These are phyloP conservation scores for Plasmodium vinckei DNA, from an alignment of 169 alveolate species.

Conservation along the genomic window DNA sequence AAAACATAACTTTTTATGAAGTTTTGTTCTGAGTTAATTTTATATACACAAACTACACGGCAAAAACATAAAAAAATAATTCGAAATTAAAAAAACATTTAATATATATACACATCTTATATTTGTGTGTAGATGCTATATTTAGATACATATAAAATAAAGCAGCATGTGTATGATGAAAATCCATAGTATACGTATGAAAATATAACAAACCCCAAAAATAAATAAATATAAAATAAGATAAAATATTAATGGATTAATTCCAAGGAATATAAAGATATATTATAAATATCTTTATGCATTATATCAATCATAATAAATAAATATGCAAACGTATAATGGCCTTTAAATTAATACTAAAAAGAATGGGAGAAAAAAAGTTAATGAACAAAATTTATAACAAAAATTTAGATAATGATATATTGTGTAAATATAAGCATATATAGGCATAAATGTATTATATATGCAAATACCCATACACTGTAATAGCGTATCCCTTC, in stretches of 20 bases:
- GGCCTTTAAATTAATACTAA: constrained; percentile 41
- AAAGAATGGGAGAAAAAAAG: constrained; percentile 19
- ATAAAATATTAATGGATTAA: background rate
- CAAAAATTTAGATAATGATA: constrained; percentile 28
- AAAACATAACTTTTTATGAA: background rate
- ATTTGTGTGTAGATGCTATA: background rate
- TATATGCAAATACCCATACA: background rate
- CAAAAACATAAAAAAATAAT: constrained; percentile 12
- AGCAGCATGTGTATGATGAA: background rate
- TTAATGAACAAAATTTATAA: constrained; percentile 63
- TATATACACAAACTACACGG: constrained; percentile 52
- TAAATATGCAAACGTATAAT: background rate
- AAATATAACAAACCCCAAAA: constrained; percentile 1
- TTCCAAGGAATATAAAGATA: background rate
- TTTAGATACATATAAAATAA: background rate
- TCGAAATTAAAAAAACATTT: constrained; percentile 9
- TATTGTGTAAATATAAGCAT: background rate
- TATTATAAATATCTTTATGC: background rate
- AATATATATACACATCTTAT: background rate
- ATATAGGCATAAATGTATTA: background rate
- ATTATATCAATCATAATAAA: constrained; percentile 18
- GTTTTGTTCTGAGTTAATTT: constrained; percentile 1
- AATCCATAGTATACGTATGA: background rate
- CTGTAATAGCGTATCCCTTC: background rate
- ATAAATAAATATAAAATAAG: constrained; percentile 12